phyloP scores from a whole-genome alignment of 768 basidiomycete genomes.

The Dentipellis sp. region DNA sequence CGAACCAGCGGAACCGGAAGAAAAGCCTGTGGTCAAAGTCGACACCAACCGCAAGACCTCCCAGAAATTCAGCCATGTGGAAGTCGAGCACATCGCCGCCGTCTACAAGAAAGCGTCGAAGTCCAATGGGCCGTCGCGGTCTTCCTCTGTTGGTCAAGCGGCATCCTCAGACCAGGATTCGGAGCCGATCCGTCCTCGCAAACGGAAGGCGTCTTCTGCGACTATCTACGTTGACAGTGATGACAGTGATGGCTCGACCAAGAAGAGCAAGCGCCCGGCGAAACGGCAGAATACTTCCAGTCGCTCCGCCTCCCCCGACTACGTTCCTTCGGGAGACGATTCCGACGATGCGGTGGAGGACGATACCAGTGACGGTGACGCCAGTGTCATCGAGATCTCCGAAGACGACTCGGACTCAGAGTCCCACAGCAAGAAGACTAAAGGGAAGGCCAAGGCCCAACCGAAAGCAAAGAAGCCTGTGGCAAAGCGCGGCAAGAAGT shows the following conservation, averaged over 20 bases:
- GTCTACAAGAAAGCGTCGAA: conserved; percentile 6
- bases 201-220: conserved; percentile 1
- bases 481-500: conserved; percentile 17
- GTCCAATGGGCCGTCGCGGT: neutral
- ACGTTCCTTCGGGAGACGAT: conserved; percentile 23
- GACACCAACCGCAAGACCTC: neutral
- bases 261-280: conserved; percentile 11
- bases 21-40: neutral
- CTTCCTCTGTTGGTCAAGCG: conserved; percentile 5
- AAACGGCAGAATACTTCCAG: conserved; percentile 11
- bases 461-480: conserved; percentile 19
- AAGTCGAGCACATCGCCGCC: conserved; percentile 3
- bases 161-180: conserved; percentile 8
- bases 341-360: neutral
- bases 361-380: conserved; percentile 23
- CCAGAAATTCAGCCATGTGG: conserved; percentile 10
- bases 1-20: conserved; percentile 7
- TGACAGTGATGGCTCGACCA: conserved; percentile 24
- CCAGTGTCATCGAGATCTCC: conserved; percentile 8
- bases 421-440: conserved; percentile 23
- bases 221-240: conserved; percentile 46
- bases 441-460: conserved; percentile 16
- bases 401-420: conserved; percentile 34
- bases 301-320: conserved; percentile 13
- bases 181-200: conserved; percentile 1